These are phyloP conservation scores for Botryococcus braunii DNA, from an alignment of 163 green algal species.

Conservation along the genomic window DNA sequence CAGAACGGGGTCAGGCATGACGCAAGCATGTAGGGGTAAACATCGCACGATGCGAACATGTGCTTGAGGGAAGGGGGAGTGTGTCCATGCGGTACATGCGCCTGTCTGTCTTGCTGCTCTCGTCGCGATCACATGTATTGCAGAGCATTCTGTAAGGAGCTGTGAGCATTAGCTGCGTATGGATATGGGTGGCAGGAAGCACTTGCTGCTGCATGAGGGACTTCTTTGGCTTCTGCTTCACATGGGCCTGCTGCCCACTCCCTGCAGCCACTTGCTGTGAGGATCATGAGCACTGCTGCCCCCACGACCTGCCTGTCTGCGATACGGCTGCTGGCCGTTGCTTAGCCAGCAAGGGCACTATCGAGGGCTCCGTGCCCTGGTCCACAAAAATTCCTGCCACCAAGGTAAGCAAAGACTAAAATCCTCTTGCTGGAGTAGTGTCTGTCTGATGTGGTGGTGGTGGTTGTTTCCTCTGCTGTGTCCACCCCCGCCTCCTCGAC, in stretches of 20 bases:
- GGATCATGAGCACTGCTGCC: conserved; percentile 82
- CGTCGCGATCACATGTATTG: neutral
- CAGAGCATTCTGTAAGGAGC: too few relatives aligned
- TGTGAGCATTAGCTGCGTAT: neutral
- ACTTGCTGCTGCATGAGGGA: conserved; percentile 73
- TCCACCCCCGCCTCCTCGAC: too few relatives aligned
- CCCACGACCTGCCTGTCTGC: conserved; percentile 64
- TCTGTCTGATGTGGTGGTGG: too few relatives aligned
- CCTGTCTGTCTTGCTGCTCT: neutral
- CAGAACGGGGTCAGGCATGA: too few relatives aligned
- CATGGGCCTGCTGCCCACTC: conserved; percentile 82
- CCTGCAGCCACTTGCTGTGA: conserved; percentile 71
- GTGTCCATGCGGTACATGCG: neutral
- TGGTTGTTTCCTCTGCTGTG: too few relatives aligned
- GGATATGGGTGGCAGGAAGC: conserved; percentile 36
- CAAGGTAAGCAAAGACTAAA: too few relatives aligned
- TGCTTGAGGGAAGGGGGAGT: too few relatives aligned
- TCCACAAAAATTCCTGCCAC: conserved; percentile 16
- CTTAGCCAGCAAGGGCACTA: conserved; percentile 21
- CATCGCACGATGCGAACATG: too few relatives aligned
- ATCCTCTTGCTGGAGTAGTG: too few relatives aligned
- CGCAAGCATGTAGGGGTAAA: too few relatives aligned
- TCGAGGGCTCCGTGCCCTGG: conserved; percentile 15
- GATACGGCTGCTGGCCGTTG: conserved; percentile 64
- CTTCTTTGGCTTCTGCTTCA: conserved; percentile 55